phyloP scores from a whole-genome alignment of 2,329 filamentous ascomycete genomes.

The Calonectria henricotiae region DNA sequence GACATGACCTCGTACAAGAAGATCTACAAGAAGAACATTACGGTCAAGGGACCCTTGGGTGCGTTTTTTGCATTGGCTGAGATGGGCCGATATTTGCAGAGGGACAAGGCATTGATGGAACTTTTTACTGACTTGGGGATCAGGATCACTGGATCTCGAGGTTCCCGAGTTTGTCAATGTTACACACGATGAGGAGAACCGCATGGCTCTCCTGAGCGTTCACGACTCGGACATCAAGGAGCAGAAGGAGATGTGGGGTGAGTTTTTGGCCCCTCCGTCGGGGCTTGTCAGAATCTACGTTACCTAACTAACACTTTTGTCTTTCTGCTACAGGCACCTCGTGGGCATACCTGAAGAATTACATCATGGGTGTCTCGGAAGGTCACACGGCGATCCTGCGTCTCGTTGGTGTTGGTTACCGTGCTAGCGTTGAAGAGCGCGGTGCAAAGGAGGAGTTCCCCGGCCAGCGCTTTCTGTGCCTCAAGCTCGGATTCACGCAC shows the following conservation, averaged over 20 bases:
- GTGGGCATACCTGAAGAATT: constrained; percentile 90
- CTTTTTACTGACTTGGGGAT: constrained; percentile 40
- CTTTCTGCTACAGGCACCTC: constrained; percentile 78
- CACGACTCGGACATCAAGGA: constrained; percentile 78
- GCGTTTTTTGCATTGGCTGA: constrained; percentile 50
- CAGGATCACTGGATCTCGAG: constrained; percentile 82
- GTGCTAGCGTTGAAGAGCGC: constrained; percentile 86
- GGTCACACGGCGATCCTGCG: constrained; percentile 95
- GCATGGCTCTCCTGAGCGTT: constrained; percentile 80
- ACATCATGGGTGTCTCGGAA: constrained; percentile 95
- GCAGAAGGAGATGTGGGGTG: constrained; percentile 98
- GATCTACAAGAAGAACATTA: constrained; percentile 78
- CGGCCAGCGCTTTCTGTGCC: constrained; percentile 89
- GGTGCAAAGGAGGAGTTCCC: constrained; percentile 83
- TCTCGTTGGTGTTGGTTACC: constrained; percentile 95
- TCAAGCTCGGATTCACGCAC: constrained; percentile 98
- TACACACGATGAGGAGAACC: constrained; percentile 75
- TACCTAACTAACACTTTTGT: constrained; percentile 33
- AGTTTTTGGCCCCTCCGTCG: constrained; percentile 44
- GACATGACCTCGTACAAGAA: constrained; percentile 74
- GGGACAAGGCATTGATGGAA: constrained; percentile 10
- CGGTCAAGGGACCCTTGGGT: constrained; percentile 88
- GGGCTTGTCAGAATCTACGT: neutral
- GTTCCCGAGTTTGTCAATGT: constrained; percentile 87
- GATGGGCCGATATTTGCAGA: neutral